phyloP scores from a whole-genome alignment of 768 basidiomycete species.

The Cantharellus anzutake region DNA sequence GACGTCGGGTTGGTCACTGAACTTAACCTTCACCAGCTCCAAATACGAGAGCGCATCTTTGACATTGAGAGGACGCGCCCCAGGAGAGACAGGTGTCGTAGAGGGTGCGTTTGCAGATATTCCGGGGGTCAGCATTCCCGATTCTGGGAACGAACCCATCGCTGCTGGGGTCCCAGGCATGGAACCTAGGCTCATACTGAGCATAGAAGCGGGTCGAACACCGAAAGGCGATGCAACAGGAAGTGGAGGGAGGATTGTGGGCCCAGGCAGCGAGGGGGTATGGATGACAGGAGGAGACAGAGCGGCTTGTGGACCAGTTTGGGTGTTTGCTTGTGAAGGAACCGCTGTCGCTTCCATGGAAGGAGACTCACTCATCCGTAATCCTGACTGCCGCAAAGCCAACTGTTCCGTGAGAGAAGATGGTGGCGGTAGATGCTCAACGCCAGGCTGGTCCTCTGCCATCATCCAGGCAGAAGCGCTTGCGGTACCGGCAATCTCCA shows the following conservation, averaged over 20 bases:
- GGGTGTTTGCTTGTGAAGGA: no score
- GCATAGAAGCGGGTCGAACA: background rate
- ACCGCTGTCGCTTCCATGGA: no score
- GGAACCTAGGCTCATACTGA: background rate
- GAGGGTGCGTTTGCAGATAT: background rate
- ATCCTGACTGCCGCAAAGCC: no score
- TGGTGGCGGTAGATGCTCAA: no score
- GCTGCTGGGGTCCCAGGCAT: conserved; percentile 5
- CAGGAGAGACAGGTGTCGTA: conserved; percentile 4
- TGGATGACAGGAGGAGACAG: background rate
- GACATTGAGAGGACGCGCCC: conserved; percentile 6
- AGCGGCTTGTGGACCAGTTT: no score
- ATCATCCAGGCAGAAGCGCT: no score
- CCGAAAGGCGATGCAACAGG: background rate
- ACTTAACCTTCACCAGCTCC: conserved; percentile 18
- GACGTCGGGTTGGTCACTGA: conserved; percentile 12
- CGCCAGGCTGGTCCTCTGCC: no score
- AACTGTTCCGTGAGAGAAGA: no score
- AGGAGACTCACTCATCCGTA: no score
- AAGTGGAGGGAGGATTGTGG: conserved; percentile 6
- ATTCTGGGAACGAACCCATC: background rate
- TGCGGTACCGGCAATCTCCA: no score
- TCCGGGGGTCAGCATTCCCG: background rate
- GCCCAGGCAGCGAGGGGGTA: conserved; percentile 4
- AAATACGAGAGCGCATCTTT: conserved; percentile 16